These are phyloP conservation scores for Epichloe baconii DNA, from an alignment of 2,329 filamentous ascomycete species.

Conservation along the genomic window DNA sequence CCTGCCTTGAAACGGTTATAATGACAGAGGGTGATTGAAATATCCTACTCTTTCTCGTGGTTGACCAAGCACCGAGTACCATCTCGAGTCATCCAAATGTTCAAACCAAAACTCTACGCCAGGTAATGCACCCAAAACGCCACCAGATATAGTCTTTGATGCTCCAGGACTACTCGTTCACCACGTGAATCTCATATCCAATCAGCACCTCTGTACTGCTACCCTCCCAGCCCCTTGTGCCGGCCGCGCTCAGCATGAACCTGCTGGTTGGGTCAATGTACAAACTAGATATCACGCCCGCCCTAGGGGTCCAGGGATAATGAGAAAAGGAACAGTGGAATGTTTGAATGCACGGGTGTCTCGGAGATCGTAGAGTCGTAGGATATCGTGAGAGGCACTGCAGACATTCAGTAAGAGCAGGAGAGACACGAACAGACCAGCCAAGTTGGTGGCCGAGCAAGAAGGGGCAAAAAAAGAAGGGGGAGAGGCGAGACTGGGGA, in stretches of 20 bases:
- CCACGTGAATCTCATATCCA: constrained; percentile 70
- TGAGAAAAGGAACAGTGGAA: constrained; percentile 84
- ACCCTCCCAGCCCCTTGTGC: constrained; percentile 92
- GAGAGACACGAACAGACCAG: background rate
- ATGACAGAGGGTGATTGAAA: too few relatives aligned
- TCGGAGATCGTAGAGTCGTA: constrained; percentile 80
- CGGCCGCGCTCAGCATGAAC: constrained; percentile 85
- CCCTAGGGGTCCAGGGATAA: constrained; percentile 77
- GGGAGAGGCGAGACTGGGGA: background rate
- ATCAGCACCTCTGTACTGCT: constrained; percentile 78
- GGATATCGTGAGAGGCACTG: constrained; percentile 83
- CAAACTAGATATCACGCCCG: constrained; percentile 75
- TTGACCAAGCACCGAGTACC: too few relatives aligned
- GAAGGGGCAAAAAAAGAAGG: background rate
- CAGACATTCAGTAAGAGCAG: background rate
- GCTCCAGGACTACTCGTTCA: constrained; percentile 2
- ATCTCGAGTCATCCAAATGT: too few relatives aligned
- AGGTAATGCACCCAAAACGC: background rate
- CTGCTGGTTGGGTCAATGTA: constrained; percentile 79
- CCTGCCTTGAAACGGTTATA: too few relatives aligned
- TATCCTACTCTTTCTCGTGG: too few relatives aligned
- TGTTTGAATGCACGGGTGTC: constrained; percentile 53
- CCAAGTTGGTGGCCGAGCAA: background rate
- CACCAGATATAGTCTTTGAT: background rate
- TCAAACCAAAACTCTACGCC: too few relatives aligned